phyloP scores from a whole-genome alignment of 176 grass and related monocot genomes.

The Pontederia crassipes region DNA sequence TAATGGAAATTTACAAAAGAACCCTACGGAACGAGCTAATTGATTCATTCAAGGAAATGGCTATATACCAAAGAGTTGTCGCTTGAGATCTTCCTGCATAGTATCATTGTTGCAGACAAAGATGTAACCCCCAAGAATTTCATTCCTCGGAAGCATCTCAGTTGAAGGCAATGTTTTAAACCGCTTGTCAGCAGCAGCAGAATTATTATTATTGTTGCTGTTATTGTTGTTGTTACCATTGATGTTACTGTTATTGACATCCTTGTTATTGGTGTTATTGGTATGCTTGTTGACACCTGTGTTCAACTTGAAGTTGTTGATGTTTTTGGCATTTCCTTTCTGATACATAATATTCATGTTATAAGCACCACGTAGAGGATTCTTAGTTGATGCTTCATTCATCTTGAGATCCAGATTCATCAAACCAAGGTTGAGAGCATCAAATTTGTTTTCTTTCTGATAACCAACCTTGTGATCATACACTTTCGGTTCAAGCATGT shows the following conservation, averaged over 20 bases:
- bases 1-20: neutral
- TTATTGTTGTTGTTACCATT: slow-evolving; percentile 22
- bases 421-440: slow-evolving; percentile 67
- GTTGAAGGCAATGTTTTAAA: slow-evolving; percentile 93
- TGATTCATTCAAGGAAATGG: slow-evolving; percentile 4
- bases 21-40: neutral
- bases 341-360: slow-evolving; percentile 46
- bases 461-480: slow-evolving; percentile 60
- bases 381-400: slow-evolving; percentile 59
- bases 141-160: slow-evolving; percentile 97
- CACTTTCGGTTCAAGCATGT: slow-evolving; percentile 40
- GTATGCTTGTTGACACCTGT: slow-evolving; percentile 53
- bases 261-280: slow-evolving; percentile 45
- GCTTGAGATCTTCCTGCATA: slow-evolving; percentile 99
- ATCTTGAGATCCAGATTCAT: slow-evolving; percentile 87
- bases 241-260: slow-evolving; percentile 45
- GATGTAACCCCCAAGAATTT: slow-evolving; percentile 95
- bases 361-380: slow-evolving; percentile 30
- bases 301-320: slow-evolving; percentile 76
- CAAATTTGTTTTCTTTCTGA: slow-evolving; percentile 65
- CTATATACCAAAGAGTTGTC: slow-evolving; percentile 91
- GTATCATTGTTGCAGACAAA: slow-evolving; percentile 99
- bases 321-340: slow-evolving; percentile 44
- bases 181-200: slow-evolving; percentile 62
- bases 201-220: slow-evolving; percentile 39